Percentiles rank a stretch among this genome's conserved stretches.
These are phyloP conservation scores for Chrysanthemum seticuspe DNA, from an alignment of 129 eudicot genomes.

Conservation along the genomic window DNA sequence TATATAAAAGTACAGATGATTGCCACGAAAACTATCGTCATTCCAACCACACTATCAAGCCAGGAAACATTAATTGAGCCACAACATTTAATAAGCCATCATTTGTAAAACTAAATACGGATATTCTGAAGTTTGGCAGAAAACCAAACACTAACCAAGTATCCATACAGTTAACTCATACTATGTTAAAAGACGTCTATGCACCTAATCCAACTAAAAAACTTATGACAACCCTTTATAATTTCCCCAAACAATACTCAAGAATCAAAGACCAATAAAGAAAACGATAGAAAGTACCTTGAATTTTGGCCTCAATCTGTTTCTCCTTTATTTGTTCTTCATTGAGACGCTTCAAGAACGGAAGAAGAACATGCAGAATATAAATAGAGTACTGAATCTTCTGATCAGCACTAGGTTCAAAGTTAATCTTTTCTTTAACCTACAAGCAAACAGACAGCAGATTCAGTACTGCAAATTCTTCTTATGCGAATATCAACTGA, in stretches of 20 bases:
- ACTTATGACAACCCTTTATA: no score
- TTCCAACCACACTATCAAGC: no score
- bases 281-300: constrained; percentile 45
- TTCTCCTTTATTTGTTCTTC: constrained; percentile 59
- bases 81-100: background rate
- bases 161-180: no score
- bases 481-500: background rate
- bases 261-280: background rate
- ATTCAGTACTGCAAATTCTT: background rate
- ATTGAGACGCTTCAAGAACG: constrained; percentile 51
- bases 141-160: no score
- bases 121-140: background rate
- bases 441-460: constrained; percentile 12
- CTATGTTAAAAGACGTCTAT: no score
- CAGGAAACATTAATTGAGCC: no score
- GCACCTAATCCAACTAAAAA: no score
- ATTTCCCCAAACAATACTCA: background rate
- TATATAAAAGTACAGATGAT: no score
- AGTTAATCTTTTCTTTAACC: constrained; percentile 31
- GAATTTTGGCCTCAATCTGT: constrained; percentile 63
- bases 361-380: constrained; percentile 51
- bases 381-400: constrained; percentile 44
- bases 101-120: no score
- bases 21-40: no score
- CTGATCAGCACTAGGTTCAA: constrained; percentile 33